A percentile compares a stretch with the other conserved stretches of the same genome.
Evolutionary conservation across 2,329 filamentous ascomycete genomes (phyloP).

Genomic region (Bipolaris gigantea): DNA sequence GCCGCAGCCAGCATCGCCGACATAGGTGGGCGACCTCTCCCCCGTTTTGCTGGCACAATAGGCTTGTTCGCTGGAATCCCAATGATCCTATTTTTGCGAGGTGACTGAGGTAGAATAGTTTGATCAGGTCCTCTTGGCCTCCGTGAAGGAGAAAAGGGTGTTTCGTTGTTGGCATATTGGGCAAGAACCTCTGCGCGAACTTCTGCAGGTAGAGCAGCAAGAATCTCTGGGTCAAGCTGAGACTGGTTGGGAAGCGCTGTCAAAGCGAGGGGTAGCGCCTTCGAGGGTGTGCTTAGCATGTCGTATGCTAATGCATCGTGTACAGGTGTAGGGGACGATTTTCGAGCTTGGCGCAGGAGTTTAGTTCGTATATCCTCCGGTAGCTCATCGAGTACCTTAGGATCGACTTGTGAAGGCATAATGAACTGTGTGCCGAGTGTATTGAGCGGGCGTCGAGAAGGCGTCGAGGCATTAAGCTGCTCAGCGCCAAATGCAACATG

Average conservation of each 20-base stretch:
- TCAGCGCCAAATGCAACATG: constrained; percentile 44
- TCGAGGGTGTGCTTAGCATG: constrained; percentile 20
- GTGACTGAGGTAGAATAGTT: constrained; percentile 44
- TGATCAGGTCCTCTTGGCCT: constrained; percentile 42
- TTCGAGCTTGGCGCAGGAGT: constrained; percentile 55
- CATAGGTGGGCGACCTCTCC: constrained; percentile 54
- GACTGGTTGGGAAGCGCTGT: constrained; percentile 63
- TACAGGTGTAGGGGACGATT: constrained; percentile 32
- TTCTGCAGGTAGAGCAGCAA: constrained; percentile 80
- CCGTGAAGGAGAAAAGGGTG: constrained; percentile 33
- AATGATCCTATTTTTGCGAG: constrained; percentile 58
- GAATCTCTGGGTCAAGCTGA: constrained; percentile 82
- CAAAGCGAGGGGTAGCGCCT: constrained; percentile 28
- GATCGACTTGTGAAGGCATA: constrained; percentile 80
- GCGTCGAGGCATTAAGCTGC: constrained; percentile 49
- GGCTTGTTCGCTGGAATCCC: constrained; percentile 55
- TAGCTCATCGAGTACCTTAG: constrained; percentile 77
- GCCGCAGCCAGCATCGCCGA: constrained; percentile 50
- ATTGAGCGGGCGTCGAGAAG: constrained; percentile 70
- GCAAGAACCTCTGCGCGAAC: constrained; percentile 81
- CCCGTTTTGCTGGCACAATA: constrained; percentile 66
- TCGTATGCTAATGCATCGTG: constrained; percentile 4
- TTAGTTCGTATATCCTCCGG: constrained; percentile 80
- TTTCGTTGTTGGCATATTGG: constrained; percentile 58
- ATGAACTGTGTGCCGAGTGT: constrained; percentile 88